Evolutionary conservation across 2,329 filamentous ascomycete species (phyloP), one percentile per base, ranked within the genome.

Genomic region (Xylogone sp.): DNA sequence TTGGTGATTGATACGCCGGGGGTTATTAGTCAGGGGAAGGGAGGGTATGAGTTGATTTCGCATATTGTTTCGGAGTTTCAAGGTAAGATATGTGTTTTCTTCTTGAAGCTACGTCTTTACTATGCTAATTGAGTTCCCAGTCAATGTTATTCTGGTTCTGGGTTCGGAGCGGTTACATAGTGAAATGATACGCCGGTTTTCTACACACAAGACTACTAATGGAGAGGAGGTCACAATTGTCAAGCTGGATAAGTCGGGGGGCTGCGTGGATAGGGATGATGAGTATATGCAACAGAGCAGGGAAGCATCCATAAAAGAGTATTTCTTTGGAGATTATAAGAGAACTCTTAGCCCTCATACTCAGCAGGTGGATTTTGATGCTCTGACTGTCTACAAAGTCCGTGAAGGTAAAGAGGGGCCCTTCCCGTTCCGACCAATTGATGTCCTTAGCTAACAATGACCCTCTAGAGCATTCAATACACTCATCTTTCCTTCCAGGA

Each of bases 241-340:
- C 46, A 84, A 85, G 52, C 76, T 99, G 12, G 84, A 91, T 55
- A 91, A 90, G 65, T 95, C 91, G 0, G 88, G 90, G 31, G 94
- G 94, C 21, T 91, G 89, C 34, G 88, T 89, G 1, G 83, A 89
- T 62, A 81, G 90, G 45, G 87, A 91, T 56, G 81, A 86, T 34
- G 66, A 72, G 0, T 95, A 90, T 67, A 83, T 92, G 76, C 87
- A 89, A 62, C 78, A 83, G 16, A 72, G 82, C 4, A 81, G 88
- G 43, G 88, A 95, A 62, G 82, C 87, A 0, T 81, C 88, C 47
- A 91, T 97, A 48, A 87, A 88, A 59, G 87, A 92, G 61, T 99
- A 99, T 70, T 99, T 99, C 73, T 99, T 97, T 66, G 94, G 94
- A 9, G 87, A 88, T 56, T 71, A 79, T 1, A 84, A 83, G 55